Percentiles rank a stretch among this genome's conserved stretches.
phyloP scores from a whole-genome alignment of 73 alveolate genomes.

The Paramecium pentaurelia region DNA sequence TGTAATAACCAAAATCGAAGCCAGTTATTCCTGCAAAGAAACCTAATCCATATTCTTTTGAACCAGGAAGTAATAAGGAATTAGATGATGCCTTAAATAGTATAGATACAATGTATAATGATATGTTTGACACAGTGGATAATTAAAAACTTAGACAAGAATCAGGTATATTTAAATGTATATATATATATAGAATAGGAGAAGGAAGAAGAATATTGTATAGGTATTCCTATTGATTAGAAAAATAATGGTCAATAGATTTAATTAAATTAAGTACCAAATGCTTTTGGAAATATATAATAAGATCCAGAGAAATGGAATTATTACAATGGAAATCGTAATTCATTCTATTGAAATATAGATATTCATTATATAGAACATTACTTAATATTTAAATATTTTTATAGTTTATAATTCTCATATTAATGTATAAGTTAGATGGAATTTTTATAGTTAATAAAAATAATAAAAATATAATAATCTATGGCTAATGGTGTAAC shows the following conservation, averaged over 20 bases:
- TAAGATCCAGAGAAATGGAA: neutral
- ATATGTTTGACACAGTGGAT: slow-evolving; percentile 46
- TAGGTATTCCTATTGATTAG: neutral
- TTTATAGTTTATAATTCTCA: neutral
- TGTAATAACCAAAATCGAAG: neutral
- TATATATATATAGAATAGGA: neutral
- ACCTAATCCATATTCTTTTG: slow-evolving; percentile 16
- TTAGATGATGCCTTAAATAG: slow-evolving; percentile 42
- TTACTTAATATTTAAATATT: neutral
- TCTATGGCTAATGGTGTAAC: slow-evolving; percentile 64
- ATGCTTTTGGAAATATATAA: neutral
- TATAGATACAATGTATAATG: slow-evolving; percentile 33
- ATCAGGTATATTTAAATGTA: neutral
- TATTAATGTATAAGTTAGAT: neutral
- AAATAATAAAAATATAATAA: neutral
- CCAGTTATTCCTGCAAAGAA: neutral
- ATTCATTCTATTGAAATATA: neutral
- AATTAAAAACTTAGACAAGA: slow-evolving; percentile 11
- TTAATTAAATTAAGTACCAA: neutral
- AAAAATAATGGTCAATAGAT: neutral
- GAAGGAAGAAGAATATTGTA: neutral
- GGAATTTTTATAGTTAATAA: neutral
- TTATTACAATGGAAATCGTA: neutral
- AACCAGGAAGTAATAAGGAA: slow-evolving; percentile 23
- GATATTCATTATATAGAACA: neutral